These are phyloP conservation scores for Colletotrichum cordylinicola DNA, from an alignment of 2,329 filamentous ascomycete species.

Conservation along the genomic window DNA sequence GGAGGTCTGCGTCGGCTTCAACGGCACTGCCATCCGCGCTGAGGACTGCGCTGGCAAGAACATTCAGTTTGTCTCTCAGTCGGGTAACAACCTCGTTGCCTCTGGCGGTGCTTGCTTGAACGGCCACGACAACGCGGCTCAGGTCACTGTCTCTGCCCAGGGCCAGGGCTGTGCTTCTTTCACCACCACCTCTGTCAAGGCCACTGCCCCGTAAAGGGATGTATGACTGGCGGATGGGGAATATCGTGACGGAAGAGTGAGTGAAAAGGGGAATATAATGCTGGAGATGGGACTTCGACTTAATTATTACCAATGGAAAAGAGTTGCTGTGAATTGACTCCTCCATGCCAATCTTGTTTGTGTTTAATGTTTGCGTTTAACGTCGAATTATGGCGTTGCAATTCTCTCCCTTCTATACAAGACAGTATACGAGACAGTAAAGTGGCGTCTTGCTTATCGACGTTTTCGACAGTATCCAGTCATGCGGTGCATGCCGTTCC, in stretches of 20 bases:
- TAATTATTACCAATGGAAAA: conserved; percentile 1
- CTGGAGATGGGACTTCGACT: background rate
- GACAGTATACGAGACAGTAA: too few species aligned
- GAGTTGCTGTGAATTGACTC: too few species aligned
- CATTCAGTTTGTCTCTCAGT: conserved; percentile 31
- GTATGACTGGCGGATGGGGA: background rate
- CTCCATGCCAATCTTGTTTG: too few species aligned
- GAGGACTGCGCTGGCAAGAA: conserved; percentile 35
- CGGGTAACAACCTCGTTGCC: conserved; percentile 30
- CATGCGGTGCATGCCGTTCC: too few species aligned
- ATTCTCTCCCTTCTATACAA: too few species aligned
- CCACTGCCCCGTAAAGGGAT: conserved; percentile 18
- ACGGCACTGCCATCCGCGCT: conserved; percentile 41
- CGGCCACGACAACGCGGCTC: conserved; percentile 36
- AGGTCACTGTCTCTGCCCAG: conserved; percentile 33
- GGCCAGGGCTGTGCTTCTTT: conserved; percentile 35
- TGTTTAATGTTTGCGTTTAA: too few species aligned
- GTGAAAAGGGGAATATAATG: background rate
- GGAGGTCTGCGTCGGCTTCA: conserved; percentile 44
- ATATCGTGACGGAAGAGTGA: too few species aligned
- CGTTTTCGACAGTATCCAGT: too few species aligned
- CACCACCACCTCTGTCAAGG: conserved; percentile 31
- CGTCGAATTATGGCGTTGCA: too few species aligned
- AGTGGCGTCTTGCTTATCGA: too few species aligned
- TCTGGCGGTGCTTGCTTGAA: conserved; percentile 37